phyloP scores from a whole-genome alignment of 202 grass and related monocot genomes.

The Tripidium arundinaceum region DNA sequence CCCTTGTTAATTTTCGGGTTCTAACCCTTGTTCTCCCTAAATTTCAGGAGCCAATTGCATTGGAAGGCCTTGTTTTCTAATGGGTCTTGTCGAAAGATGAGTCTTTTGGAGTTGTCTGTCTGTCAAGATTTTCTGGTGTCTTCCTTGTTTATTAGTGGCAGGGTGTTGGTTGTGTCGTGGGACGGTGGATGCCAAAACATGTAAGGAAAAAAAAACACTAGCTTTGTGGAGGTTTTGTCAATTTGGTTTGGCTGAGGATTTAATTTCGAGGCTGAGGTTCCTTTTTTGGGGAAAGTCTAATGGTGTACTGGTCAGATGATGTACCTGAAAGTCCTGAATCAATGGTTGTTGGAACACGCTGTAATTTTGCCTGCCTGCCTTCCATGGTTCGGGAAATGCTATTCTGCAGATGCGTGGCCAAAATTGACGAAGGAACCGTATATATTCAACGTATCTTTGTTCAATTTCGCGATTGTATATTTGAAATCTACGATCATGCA shows the following conservation, averaged over 20 bases:
- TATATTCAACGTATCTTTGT: no score
- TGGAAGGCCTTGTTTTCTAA: slow-evolving; percentile 20
- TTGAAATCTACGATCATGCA: background rate
- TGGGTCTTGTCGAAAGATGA: slow-evolving; percentile 30
- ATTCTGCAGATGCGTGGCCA: slow-evolving; percentile 1
- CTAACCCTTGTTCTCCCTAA: slow-evolving; percentile 9
- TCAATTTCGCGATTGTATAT: no score
- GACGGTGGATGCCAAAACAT: no score
- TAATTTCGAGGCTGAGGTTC: slow-evolving; percentile 18
- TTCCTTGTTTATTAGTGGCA: slow-evolving; percentile 10
- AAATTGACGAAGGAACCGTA: background rate
- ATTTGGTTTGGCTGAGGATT: slow-evolving; percentile 16
- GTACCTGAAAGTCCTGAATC: background rate
- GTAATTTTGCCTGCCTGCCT: slow-evolving; percentile 10
- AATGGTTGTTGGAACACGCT: slow-evolving; percentile 22
- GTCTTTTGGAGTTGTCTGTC: slow-evolving; percentile 20
- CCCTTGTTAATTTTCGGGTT: background rate
- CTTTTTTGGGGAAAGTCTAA: slow-evolving; percentile 5
- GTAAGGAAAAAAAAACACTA: slow-evolving; percentile 3
- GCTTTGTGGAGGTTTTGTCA: slow-evolving; percentile 23
- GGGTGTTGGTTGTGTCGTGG: slow-evolving; percentile 1
- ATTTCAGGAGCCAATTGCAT: slow-evolving; percentile 26
- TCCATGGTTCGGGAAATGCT: slow-evolving; percentile 17
- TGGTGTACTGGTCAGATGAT: background rate
- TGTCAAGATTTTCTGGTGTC: slow-evolving; percentile 1